Evolutionary conservation across 768 basidiomycete genomes (phyloP).

Genomic region (Mycena rebaudengoi): DNA sequence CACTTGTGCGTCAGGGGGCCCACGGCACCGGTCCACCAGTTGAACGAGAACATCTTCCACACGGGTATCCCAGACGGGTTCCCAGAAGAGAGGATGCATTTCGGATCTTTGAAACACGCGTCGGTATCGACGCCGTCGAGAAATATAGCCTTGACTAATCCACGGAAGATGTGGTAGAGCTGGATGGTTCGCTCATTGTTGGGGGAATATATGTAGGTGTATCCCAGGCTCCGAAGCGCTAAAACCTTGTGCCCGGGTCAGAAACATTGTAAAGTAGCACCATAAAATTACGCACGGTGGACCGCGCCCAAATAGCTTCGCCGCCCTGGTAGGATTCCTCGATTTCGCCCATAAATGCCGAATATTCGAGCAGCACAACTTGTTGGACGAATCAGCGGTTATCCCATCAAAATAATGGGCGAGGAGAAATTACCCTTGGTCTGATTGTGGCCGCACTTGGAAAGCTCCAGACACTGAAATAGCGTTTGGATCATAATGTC

Average conservation of each 20-base stretch:
- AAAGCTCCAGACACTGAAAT: slow-evolving; percentile 34
- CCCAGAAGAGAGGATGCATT: background rate
- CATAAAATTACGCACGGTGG: slow-evolving; percentile 31
- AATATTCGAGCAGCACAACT: slow-evolving; percentile 1
- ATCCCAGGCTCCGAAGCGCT: slow-evolving; percentile 32
- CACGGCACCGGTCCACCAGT: slow-evolving; percentile 31
- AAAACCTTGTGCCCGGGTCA: slow-evolving; percentile 17
- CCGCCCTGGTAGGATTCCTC: slow-evolving; percentile 34
- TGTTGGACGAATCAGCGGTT: background rate
- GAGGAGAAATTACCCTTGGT: slow-evolving; percentile 26
- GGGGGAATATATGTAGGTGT: slow-evolving; percentile 13
- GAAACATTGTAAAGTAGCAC: background rate
- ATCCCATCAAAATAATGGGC: too few species aligned
- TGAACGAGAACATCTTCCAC: slow-evolving; percentile 47
- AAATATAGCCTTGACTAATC: slow-evolving; percentile 38
- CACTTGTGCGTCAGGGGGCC: slow-evolving; percentile 37
- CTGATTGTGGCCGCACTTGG: slow-evolving; percentile 41
- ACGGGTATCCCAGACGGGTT: slow-evolving; percentile 46
- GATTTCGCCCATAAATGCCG: slow-evolving; percentile 34
- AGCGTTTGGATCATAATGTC: slow-evolving; percentile 3
- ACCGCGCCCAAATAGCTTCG: slow-evolving; percentile 42
- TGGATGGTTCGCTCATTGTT: slow-evolving; percentile 36
- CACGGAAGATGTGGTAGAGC: slow-evolving; percentile 43
- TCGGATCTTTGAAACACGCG: slow-evolving; percentile 6
- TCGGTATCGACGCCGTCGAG: background rate